Conservation (phyloP, 768 basidiomycete genomes). For the Mycena galericulata region DNA sequence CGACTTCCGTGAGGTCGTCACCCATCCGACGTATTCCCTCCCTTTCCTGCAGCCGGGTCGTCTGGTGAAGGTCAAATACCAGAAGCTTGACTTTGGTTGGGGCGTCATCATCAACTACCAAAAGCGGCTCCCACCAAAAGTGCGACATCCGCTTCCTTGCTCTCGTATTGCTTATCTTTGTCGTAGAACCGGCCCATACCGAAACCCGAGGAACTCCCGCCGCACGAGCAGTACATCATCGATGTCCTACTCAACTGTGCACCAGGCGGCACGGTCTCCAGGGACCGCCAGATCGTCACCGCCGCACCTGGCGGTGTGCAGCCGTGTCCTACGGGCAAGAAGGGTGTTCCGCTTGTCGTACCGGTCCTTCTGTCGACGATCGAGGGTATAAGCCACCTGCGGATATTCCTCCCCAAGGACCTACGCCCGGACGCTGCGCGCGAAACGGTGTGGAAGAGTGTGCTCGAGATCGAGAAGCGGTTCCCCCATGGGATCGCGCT, state of each 20-base stretch:
- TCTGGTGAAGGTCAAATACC: slow-evolving; percentile 90
- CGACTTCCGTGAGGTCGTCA: slow-evolving; percentile 93
- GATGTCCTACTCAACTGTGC: slow-evolving; percentile 92
- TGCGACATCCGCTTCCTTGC: slow-evolving; percentile 41
- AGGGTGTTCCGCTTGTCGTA: slow-evolving; percentile 87
- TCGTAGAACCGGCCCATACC: slow-evolving; percentile 74
- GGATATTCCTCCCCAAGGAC: slow-evolving; percentile 92
- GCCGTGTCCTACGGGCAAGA: slow-evolving; percentile 79
- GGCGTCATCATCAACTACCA: slow-evolving; percentile 93
- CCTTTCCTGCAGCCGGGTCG: slow-evolving; percentile 95
- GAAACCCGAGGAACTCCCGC: slow-evolving; percentile 74
- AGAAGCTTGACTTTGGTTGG: slow-evolving; percentile 95
- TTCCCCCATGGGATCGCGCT: slow-evolving; percentile 90
- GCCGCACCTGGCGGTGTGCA: slow-evolving; percentile 77
- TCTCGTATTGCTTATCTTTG: background rate
- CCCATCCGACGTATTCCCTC: slow-evolving; percentile 94
- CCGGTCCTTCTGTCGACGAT: slow-evolving; percentile 91
- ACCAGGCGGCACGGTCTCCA: slow-evolving; percentile 67
- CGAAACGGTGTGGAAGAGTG: slow-evolving; percentile 90
- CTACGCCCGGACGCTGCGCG: slow-evolving; percentile 79
- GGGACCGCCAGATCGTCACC: slow-evolving; percentile 65
- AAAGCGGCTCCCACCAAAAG: slow-evolving; percentile 88
- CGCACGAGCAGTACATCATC: slow-evolving; percentile 93
- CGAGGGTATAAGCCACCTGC: slow-evolving; percentile 87
- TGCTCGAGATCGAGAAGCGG: slow-evolving; percentile 90